Base-by-base conservation (phyloP, 2,329 filamentous ascomycete genomes). In the Hortaea werneckii region DNA sequence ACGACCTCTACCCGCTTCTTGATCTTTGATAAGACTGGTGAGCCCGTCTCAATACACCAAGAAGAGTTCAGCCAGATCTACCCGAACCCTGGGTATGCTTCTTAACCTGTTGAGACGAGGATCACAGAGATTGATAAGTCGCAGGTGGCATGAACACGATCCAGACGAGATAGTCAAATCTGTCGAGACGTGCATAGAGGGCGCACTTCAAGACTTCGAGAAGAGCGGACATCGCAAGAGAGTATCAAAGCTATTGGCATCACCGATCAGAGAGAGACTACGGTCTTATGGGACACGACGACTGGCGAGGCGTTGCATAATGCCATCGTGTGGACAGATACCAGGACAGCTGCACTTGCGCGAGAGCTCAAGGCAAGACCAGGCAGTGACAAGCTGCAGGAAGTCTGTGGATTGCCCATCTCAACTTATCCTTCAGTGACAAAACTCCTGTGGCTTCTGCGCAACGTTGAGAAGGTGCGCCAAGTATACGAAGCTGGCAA, bases 261-360 rank as follows among this genome's bases (percentile, higher is more conserved):
- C 62, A 94, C 87, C 48, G 94, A 89, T 67, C 87, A 95, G 71
- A 81, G 88, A 62, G 88, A 95, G 66, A 94, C 88, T 1, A 86
- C 83, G 1, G 73, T 94, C 1, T 81, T 88, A 27, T 94, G 87
- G 87, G 86, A 95, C 64, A 78, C 74, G 57, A 75, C 77, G 54
- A 92, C 85, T 1, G 88, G 88, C 52, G 77, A 92, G 63, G 80
- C 87, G 4, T 71, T 95, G 11, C 77, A 86, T 69, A 88, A 90
- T 59, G 87, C 87, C 47, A 83, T 95, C 50, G 88, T 87, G 39
- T 95, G 88, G 87, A 84, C 87, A 29, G 88, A 95, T 62, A 94
- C 87, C 29, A 77, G 88, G 43, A 90, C 86, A 43, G 77, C 79
- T 53, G 75, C 76, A 41, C 69, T 94, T 35, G 87, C 92, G 28